phyloP scores from a whole-genome alignment of 139 green algal species.

The Chlorella vulgaris region DNA sequence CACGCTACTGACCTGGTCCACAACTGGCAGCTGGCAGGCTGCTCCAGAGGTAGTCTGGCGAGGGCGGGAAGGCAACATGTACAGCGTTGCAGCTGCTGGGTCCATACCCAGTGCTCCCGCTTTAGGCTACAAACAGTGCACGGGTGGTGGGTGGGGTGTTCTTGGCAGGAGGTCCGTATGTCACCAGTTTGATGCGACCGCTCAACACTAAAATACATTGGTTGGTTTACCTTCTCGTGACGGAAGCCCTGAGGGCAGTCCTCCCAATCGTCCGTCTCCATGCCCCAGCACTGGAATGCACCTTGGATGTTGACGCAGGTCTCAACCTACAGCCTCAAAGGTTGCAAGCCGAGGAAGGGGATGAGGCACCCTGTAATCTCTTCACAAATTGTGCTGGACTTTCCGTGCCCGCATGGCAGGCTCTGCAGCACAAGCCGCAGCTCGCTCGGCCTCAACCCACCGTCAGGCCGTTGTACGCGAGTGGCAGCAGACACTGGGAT shows the following conservation, averaged over 20 bases:
- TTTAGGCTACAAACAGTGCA: not conserved
- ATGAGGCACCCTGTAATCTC: too few species aligned
- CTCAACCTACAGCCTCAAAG: not conserved
- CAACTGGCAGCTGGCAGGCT: slow-evolving; percentile 8
- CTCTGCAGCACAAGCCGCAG: not conserved
- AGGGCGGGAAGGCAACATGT: not conserved
- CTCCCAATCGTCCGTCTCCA: slow-evolving; percentile 7
- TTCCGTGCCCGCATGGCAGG: too few species aligned
- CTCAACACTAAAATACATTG: not conserved
- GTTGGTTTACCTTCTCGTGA: not conserved
- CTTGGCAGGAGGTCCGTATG: not conserved
- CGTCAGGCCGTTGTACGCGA: slow-evolving; percentile 20
- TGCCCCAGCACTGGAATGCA: slow-evolving; percentile 18
- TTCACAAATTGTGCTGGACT: too few species aligned
- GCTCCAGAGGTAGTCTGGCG: not conserved
- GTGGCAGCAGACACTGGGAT: slow-evolving; percentile 29
- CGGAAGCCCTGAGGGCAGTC: not conserved
- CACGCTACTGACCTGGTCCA: slow-evolving; percentile 28
- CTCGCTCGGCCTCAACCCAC: not conserved
- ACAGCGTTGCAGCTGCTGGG: not conserved
- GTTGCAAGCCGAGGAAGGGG: too few species aligned
- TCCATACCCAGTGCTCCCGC: not conserved
- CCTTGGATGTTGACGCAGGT: not conserved
- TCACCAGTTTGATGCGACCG: too few species aligned
- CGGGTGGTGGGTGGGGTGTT: not conserved